A percentile compares a stretch with the other conserved stretches of the same genome.
phyloP scores from a whole-genome alignment of 2,329 filamentous ascomycete species.

The Pseudopithomyces chartarum region DNA sequence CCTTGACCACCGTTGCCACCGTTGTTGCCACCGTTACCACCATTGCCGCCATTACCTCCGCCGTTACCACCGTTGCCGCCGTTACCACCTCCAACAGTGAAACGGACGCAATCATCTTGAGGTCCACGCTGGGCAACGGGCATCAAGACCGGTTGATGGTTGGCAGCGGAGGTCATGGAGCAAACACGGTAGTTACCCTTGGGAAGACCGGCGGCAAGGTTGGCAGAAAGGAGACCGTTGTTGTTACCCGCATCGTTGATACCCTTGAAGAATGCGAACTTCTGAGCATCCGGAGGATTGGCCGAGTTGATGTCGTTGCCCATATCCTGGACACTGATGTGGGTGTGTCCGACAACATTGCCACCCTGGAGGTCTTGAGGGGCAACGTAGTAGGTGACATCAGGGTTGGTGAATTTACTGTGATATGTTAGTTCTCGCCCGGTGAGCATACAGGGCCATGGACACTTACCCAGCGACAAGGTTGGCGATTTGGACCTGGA shows the following conservation, averaged over 20 bases:
- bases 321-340: constrained; percentile 60
- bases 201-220: constrained; percentile 54
- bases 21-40: constrained; percentile 12
- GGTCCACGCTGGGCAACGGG: constrained; percentile 60
- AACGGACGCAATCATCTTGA: constrained; percentile 60
- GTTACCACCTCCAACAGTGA: constrained; percentile 45
- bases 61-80: constrained; percentile 12
- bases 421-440: background rate
- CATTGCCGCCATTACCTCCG: constrained; percentile 9
- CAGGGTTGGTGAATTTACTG: constrained; percentile 58
- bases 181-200: constrained; percentile 58
- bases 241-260: constrained; percentile 59
- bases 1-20: constrained; percentile 8
- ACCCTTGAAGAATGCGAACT: constrained; percentile 64
- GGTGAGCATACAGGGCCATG: background rate
- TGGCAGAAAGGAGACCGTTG: constrained; percentile 52
- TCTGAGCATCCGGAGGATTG: constrained; percentile 46
- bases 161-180: constrained; percentile 56
- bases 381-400: constrained; percentile 60
- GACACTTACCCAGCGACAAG: constrained; percentile 52
- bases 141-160: constrained; percentile 64
- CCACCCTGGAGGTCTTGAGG: constrained; percentile 56
- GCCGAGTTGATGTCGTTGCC: constrained; percentile 41
- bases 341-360: constrained; percentile 53
- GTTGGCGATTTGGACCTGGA: constrained; percentile 56